phyloP scores from a whole-genome alignment of 202 grass and related monocot species.

The Miscanthus sacchariflorus region DNA sequence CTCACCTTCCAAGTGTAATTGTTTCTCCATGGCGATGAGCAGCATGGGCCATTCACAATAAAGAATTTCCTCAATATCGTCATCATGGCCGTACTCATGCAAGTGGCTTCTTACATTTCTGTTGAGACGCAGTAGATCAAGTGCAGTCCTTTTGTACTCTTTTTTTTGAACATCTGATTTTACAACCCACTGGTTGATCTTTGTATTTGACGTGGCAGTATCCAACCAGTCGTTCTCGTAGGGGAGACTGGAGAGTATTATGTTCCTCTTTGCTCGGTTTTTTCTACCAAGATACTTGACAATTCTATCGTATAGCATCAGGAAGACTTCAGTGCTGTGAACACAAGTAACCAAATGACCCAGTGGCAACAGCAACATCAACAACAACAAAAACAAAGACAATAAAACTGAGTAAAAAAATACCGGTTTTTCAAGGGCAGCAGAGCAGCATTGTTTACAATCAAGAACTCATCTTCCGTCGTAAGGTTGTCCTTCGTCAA shows the following conservation, averaged over 20 bases:
- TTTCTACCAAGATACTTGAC: background rate
- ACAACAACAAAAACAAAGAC: too few species aligned
- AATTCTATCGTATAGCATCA: constrained; percentile 35
- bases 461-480: constrained; percentile 22
- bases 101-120: constrained; percentile 31
- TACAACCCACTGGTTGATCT: constrained; percentile 31
- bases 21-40: background rate
- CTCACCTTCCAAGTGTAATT: constrained; percentile 3
- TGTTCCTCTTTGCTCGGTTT: background rate
- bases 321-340: constrained; percentile 37
- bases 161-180: background rate
- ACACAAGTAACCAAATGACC: background rate
- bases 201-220: background rate
- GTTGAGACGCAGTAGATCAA: constrained; percentile 36
- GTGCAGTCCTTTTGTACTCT: background rate
- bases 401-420: background rate
- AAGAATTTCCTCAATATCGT: background rate
- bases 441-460: constrained; percentile 32
- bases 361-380: background rate
- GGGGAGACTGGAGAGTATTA: constrained; percentile 15
- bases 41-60: constrained; percentile 32
- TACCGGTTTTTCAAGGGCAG: constrained; percentile 44
- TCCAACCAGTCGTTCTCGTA: constrained; percentile 32
- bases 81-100: constrained; percentile 18
- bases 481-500: background rate